Base-by-base conservation (phyloP, 768 basidiomycete species). In the Tylopilus vinaceipallidus region DNA sequence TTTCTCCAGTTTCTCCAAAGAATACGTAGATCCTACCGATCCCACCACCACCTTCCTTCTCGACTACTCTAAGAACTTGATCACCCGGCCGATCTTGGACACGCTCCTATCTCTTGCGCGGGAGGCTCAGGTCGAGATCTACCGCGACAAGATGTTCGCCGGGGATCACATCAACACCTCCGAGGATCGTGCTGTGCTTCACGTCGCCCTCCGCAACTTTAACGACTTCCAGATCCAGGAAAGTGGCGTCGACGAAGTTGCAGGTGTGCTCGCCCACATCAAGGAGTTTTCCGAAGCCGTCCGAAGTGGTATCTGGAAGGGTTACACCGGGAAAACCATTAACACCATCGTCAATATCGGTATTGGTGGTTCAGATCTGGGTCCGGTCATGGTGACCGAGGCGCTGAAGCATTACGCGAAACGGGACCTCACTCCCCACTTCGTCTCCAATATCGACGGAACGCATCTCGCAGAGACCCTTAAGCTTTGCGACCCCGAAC, bases 111-210 rank as follows among this genome's bases (percentile, higher is more conserved):
- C 75, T 13, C 84, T 99, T 50, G 91, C 84, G 23, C 78, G 82
- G 51, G 95, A 98, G 70, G 94, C 95, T 26, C 72, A 82, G 41
- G 82, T 98, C 49, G 93, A 97, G 79, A 64, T 76, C 19, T 82
- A 79, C 66, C 82, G 95, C 45, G 88, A 98, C 70, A 84, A 83
- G 71, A 97, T 98, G 94, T 98, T 95, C 66, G 70, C 86, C 2
- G 95, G 97, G 38, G 84, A 89, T 68, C 97, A 97, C 71, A 98
- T 98, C 79, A 98, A 98, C 76, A 98, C 95, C 16, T 95, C 93
- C 20, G 97, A 98, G 69, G 95, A 91, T 64, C 92, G 97, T 47
- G 91, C 97, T 2, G 97, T 98, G 6, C 81, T 99, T 3, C 97
- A 99, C 69, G 76, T 98, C 52, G 95, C 97, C 6, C 80, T 99